Percentiles rank a stretch among this genome's conserved stretches.
phyloP scores from a whole-genome alignment of 306 rosid species.

The Mimosa bimucronata region DNA sequence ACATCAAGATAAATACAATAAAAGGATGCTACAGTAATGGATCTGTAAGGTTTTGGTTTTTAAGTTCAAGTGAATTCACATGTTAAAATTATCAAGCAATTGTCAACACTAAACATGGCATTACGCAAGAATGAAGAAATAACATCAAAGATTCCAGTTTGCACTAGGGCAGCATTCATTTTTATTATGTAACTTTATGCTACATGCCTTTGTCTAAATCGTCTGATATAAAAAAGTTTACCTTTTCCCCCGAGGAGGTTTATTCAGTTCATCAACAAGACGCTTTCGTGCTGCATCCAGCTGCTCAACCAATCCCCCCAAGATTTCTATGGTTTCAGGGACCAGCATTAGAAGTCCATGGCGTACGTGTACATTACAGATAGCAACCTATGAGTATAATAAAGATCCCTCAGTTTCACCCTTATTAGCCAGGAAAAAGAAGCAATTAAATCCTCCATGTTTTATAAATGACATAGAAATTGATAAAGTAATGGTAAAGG shows the following conservation, averaged over 20 bases:
- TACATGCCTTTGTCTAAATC: slow-evolving; percentile 12
- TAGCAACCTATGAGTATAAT: slow-evolving; percentile 60
- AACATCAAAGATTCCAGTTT: slow-evolving; percentile 12
- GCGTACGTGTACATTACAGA: slow-evolving; percentile 73
- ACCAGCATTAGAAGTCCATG: slow-evolving; percentile 90
- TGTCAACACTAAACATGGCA: background rate
- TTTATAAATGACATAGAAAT: slow-evolving; percentile 30
- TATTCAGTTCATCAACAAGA: slow-evolving; percentile 78
- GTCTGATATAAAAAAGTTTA: slow-evolving; percentile 36
- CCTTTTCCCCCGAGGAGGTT: slow-evolving; percentile 93
- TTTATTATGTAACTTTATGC: slow-evolving; percentile 9
- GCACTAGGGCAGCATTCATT: slow-evolving; percentile 3
- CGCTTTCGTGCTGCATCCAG: slow-evolving; percentile 83
- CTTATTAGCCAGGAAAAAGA: background rate
- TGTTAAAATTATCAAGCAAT: background rate
- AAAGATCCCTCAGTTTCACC: slow-evolving; percentile 37
- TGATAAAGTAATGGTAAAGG: slow-evolving; percentile 25
- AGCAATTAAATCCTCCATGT: background rate
- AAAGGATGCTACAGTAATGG: background rate
- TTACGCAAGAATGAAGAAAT: too few species aligned
- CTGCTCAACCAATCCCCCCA: slow-evolving; percentile 87
- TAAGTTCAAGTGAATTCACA: background rate
- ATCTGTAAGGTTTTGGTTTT: background rate
- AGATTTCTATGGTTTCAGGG: slow-evolving; percentile 73
- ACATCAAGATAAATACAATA: background rate